Percentiles rank a stretch among this genome's conserved stretches.
phyloP scores from a whole-genome alignment of 371 early-diverging fungal species.

The Mortierella sp. region DNA sequence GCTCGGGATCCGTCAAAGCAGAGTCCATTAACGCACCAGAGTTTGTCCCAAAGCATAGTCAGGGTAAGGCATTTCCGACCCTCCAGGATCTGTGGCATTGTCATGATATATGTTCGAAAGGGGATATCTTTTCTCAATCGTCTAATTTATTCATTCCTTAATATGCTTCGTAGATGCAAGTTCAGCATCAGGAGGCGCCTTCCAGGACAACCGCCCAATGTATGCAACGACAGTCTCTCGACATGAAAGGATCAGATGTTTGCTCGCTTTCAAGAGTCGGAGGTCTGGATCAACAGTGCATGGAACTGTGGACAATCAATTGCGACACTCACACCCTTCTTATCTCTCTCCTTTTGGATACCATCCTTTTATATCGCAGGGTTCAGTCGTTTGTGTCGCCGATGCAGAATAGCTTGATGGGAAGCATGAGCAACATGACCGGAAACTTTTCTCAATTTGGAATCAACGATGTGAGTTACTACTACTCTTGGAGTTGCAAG shows the following conservation, averaged over 20 bases:
- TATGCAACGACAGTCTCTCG: constrained; percentile 13
- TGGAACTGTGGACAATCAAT: background rate
- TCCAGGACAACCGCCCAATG: constrained; percentile 13
- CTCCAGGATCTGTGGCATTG: background rate
- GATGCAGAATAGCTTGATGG: constrained; percentile 35
- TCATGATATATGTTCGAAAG: background rate
- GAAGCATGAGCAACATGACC: constrained; percentile 33
- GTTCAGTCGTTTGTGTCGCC: constrained; percentile 37
- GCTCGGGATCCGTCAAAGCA: constrained; percentile 65
- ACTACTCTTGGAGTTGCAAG: background rate
- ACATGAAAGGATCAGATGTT: constrained; percentile 13
- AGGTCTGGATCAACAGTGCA: too few species aligned
- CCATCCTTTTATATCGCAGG: constrained; percentile 10
- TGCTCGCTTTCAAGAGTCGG: too few species aligned
- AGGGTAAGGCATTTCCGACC: constrained; percentile 53
- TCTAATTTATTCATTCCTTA: background rate
- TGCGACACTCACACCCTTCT: background rate
- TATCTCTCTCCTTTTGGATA: background rate
- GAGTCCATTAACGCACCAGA: constrained; percentile 75
- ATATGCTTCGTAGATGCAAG: constrained; percentile 12
- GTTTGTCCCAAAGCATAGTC: constrained; percentile 70
- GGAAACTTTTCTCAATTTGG: constrained; percentile 48
- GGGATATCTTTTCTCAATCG: background rate
- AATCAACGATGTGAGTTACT: constrained; percentile 49
- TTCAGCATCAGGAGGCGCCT: constrained; percentile 26